Evolutionary conservation across 2,329 filamentous ascomycete species (phyloP).

Genomic region (Colletotrichum destructivum): DNA sequence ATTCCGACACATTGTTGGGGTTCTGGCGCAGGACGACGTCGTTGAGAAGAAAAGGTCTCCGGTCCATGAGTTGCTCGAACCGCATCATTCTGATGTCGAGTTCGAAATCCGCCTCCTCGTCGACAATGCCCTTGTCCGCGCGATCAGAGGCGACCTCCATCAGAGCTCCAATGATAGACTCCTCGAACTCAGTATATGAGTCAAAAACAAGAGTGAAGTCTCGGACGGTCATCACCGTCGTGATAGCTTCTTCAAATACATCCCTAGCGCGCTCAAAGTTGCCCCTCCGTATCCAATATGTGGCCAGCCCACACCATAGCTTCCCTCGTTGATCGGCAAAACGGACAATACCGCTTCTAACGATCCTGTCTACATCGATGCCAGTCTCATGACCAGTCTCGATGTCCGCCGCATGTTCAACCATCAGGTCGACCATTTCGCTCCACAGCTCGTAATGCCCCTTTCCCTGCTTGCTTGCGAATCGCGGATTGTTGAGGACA

Average conservation of each 20-base stretch:
- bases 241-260: slow-evolving; percentile 95
- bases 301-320: slow-evolving; percentile 93
- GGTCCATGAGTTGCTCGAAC: slow-evolving; percentile 98
- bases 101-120: slow-evolving; percentile 92
- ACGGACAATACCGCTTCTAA: slow-evolving; percentile 89
- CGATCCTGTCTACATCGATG: slow-evolving; percentile 92
- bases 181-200: slow-evolving; percentile 96
- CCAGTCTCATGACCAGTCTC: slow-evolving; percentile 85
- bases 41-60: slow-evolving; percentile 94
- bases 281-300: slow-evolving; percentile 95
- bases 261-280: slow-evolving; percentile 95
- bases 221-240: slow-evolving; percentile 97
- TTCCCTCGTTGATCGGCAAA: slow-evolving; percentile 96
- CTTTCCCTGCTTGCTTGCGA: slow-evolving; percentile 93
- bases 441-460: slow-evolving; percentile 98
- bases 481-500: slow-evolving; percentile 90
- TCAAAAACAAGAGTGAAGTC: slow-evolving; percentile 98
- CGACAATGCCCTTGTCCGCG: slow-evolving; percentile 82
- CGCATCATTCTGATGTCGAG: slow-evolving; percentile 97
- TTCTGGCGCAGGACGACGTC: slow-evolving; percentile 96
- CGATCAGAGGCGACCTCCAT: slow-evolving; percentile 89
- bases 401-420: slow-evolving; percentile 90
- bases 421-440: slow-evolving; percentile 95
- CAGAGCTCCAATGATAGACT: slow-evolving; percentile 90
- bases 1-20: slow-evolving; percentile 94